A percentile compares a stretch with the other conserved stretches of the same genome.
Evolutionary conservation across 495 filamentous ascomycete genomes (phyloP).

Genomic region (Hypoxylon fuscum): DNA sequence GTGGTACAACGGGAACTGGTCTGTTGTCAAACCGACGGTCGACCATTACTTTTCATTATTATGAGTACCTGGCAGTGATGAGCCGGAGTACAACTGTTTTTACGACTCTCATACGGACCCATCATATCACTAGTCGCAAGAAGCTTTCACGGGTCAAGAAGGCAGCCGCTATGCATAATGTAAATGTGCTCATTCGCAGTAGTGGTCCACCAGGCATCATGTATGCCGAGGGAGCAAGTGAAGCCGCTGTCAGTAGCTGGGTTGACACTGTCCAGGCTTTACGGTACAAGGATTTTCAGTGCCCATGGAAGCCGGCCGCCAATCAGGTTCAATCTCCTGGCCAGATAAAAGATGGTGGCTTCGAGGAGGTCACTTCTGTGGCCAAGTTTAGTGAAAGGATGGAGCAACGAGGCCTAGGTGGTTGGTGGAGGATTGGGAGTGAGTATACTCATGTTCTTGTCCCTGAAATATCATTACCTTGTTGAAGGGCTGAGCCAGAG

Average conservation of each 20-base stretch:
- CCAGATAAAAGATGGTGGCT: slow-evolving; percentile 8
- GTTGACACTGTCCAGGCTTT: slow-evolving; percentile 37
- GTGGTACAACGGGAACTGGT: no score
- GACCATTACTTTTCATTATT: no score
- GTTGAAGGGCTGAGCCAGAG: no score
- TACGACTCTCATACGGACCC: slow-evolving; percentile 75
- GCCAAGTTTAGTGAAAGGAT: slow-evolving; percentile 41
- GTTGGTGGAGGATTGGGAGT: slow-evolving; percentile 44
- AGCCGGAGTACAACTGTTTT: slow-evolving; percentile 43
- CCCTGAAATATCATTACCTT: background rate
- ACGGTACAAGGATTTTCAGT: slow-evolving; percentile 46
- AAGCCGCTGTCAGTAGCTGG: slow-evolving; percentile 46
- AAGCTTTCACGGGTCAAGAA: slow-evolving; percentile 74
- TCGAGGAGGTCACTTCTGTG: slow-evolving; percentile 42
- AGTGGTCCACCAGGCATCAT: slow-evolving; percentile 78
- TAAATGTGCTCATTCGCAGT: slow-evolving; percentile 70
- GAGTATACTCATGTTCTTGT: slow-evolving; percentile 19
- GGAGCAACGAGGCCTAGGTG: slow-evolving; percentile 38
- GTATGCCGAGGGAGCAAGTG: slow-evolving; percentile 72
- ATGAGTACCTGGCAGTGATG: no score
- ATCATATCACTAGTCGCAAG: slow-evolving; percentile 84
- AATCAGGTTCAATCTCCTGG: slow-evolving; percentile 3
- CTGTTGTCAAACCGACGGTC: no score
- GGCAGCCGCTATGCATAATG: slow-evolving; percentile 64
- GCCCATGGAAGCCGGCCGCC: slow-evolving; percentile 31